Base-by-base conservation (phyloP, 441 rosid species). In the Corymbia calophylla region DNA sequence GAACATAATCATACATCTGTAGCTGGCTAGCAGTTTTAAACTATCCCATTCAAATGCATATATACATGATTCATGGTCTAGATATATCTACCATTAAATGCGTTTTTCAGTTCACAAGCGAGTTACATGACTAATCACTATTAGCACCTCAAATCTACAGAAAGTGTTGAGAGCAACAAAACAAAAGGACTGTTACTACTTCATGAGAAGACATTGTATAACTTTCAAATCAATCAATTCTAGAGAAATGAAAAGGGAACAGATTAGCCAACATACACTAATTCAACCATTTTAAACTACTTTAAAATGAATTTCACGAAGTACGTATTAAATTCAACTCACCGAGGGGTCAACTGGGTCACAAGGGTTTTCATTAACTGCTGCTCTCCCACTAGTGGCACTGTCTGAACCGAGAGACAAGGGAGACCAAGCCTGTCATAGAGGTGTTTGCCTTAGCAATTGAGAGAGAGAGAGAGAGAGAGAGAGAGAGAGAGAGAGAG, bases 391-490 rank as follows among this genome's bases (percentile, higher is more conserved):
- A 64, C 54, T 90, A 64, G 73, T 88, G 87, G 88, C 93, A 91
- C 88, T 82, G 88, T 95, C 98, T 44, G 91, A 68, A 91, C 90
- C 91, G 87, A 95, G 91, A 86, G 85, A 88, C 91, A 96, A 95
- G n/a, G 98, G 99, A 23, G 90, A 94, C 98, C 99, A 96, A 60
- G 92, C 96, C 98, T 97, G 86, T 53, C 19, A 80, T 3, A 19
- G 29, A 55, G 25, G n/a, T 84, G 48, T 44, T 55, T 19, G 18
- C 51, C 9, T 44, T 23, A 73, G 68, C 15, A 53, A 66, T 31
- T 23, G 32, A 32, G 81, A 70, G 90, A 87, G 58, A 47, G 87
- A 88, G 86, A 44, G 64, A 27, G 39, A 7, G 48, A 29, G 68
- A 51, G 68, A 29, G 3, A 47, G 53, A 48, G 49, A 47, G 13